These are phyloP conservation scores for Pythium graminicola DNA, from an alignment of 352 stramenopile genomes.

Conservation along the genomic window DNA sequence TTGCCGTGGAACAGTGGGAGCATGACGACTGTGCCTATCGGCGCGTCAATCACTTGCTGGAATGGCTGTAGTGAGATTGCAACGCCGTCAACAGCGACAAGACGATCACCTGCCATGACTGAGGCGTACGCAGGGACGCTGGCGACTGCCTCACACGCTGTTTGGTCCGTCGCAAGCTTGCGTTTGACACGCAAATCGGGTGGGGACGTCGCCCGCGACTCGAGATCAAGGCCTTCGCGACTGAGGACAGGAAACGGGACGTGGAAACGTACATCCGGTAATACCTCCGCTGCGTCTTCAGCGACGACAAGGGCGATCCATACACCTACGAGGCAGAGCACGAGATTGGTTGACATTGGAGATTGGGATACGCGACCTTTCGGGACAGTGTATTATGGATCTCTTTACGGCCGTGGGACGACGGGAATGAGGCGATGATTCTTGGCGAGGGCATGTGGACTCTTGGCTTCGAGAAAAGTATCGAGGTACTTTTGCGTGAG, in stretches of 20 bases:
- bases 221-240: constrained; percentile 14
- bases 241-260: constrained; percentile 22
- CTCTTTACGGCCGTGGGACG: neutral
- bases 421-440: constrained; percentile 59
- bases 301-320: too few species aligned
- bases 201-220: constrained; percentile 14
- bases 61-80: constrained; percentile 38
- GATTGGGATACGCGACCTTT: neutral
- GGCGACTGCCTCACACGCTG: neutral
- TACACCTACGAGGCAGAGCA: too few species aligned
- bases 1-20: constrained; percentile 43
- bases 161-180: constrained; percentile 4
- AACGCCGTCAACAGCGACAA: constrained; percentile 44
- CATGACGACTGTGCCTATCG: constrained; percentile 33
- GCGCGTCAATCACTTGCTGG: constrained; percentile 36
- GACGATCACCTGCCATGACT: constrained; percentile 32
- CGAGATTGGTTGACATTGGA: too few species aligned
- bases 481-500: constrained; percentile 72
- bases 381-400: neutral
- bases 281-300: neutral
- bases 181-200: constrained; percentile 18
- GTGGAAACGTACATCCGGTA: constrained; percentile 25
- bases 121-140: constrained; percentile 18
- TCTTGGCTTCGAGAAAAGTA: constrained; percentile 68
- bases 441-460: constrained; percentile 65